Conservation (phyloP, 2,329 filamentous ascomycete genomes). For the Aspergillus sojae region DNA sequence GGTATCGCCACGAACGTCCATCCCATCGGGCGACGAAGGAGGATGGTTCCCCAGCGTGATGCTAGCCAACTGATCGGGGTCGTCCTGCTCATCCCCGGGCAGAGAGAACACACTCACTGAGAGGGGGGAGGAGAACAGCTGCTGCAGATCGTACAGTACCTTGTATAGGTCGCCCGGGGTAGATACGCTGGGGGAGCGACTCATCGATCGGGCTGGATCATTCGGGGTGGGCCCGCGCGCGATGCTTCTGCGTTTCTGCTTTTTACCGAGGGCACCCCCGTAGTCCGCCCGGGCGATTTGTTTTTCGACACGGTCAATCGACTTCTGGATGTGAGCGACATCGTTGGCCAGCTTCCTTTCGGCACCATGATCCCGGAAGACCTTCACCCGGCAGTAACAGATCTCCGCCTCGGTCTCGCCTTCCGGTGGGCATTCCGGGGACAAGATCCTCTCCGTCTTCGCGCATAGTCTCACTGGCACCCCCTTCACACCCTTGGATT, state of each 20-base stretch:
- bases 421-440: not conserved
- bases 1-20: not conserved
- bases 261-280: constrained; percentile 28
- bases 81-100: not conserved
- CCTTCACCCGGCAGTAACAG: constrained; percentile 89
- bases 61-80: not conserved
- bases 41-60: not conserved
- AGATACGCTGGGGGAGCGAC: not conserved
- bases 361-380: constrained; percentile 89
- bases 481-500: constrained; percentile 90
- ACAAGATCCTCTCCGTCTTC: constrained; percentile 2
- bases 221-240: not conserved
- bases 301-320: constrained; percentile 89
- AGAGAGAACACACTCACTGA: not conserved
- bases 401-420: constrained; percentile 43
- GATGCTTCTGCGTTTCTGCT: not conserved
- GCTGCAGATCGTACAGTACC: not conserved
- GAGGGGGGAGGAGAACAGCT: not conserved
- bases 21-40: not conserved
- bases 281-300: constrained; percentile 74
- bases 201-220: not conserved
- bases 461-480: constrained; percentile 1
- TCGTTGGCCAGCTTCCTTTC: constrained; percentile 91
- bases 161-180: not conserved
- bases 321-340: constrained; percentile 87